Conservation (phyloP, 768 basidiomycete species). For the Pleurotus cornucopiae region DNA sequence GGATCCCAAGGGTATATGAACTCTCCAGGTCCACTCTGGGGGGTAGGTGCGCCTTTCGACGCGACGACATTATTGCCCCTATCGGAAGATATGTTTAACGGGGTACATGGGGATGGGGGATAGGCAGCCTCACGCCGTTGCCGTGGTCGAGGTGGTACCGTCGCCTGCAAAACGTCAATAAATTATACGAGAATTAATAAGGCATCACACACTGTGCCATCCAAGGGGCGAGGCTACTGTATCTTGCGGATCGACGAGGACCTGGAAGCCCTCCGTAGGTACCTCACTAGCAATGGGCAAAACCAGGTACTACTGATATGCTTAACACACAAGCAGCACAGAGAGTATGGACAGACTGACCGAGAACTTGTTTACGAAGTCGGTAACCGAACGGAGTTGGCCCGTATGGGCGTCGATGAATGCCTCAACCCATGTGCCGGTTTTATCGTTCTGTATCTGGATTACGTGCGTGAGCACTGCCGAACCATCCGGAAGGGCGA, state of each 20-base stretch:
- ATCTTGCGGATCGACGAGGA: conserved; percentile 51
- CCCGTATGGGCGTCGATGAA: conserved; percentile 54
- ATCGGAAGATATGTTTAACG: neutral
- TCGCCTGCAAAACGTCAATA: neutral
- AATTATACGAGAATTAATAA: neutral
- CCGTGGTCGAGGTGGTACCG: conserved; percentile 16
- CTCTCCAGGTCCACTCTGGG: conserved; percentile 26
- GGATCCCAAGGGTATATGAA: conserved; percentile 36
- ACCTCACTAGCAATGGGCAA: conserved; percentile 48
- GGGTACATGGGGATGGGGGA: neutral
- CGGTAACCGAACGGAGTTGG: conserved; percentile 42
- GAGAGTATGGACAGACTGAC: conserved; percentile 16
- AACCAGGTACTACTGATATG: conserved; percentile 32
- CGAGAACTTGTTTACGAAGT: conserved; percentile 44
- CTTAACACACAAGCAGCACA: neutral
- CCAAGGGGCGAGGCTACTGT: conserved; percentile 48
- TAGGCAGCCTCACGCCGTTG: conserved; percentile 11
- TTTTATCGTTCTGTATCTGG: conserved; percentile 25
- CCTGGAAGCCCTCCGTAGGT: conserved; percentile 45
- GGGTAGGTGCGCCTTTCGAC: conserved; percentile 27
- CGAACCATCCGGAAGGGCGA: conserved; percentile 32
- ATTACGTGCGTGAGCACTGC: conserved; percentile 34
- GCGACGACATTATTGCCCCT: conserved; percentile 36
- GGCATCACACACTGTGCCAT: conserved; percentile 37
- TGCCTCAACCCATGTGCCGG: conserved; percentile 50